Evolutionary conservation across 1,284 basidiomycete species (phyloP).

Genomic region (Wallemia hederae): DNA sequence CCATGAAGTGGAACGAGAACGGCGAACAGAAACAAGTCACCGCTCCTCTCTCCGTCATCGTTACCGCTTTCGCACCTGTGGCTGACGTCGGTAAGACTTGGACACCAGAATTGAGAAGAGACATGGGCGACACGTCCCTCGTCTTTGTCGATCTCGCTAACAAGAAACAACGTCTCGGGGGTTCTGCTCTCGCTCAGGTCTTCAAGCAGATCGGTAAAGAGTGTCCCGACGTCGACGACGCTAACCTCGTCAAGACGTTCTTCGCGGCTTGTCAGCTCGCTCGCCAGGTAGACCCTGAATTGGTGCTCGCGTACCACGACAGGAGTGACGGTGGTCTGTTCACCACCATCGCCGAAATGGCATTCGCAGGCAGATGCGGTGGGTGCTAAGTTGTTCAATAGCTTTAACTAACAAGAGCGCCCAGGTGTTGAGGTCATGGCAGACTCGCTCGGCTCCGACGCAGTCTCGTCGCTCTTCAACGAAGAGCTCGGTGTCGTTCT

Average conservation of each 20-base stretch:
- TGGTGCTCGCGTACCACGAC: conserved; percentile 87
- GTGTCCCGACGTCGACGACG: conserved; percentile 62
- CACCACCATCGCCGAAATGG: conserved; percentile 79
- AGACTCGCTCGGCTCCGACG: conserved; percentile 25
- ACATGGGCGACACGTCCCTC: conserved; percentile 32
- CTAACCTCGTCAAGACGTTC: conserved; percentile 47
- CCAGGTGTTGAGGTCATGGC: conserved; percentile 42
- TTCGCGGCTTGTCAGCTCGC: conserved; percentile 42
- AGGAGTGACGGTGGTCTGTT: conserved; percentile 89
- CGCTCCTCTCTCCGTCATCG: conserved; percentile 66
- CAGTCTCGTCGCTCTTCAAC: conserved; percentile 55
- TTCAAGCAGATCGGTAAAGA: conserved; percentile 75
- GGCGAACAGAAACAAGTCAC: conserved; percentile 46
- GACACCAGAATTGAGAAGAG: conserved; percentile 62
- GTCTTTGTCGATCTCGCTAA: conserved; percentile 69
- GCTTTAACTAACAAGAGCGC: background rate
- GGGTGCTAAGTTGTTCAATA: background rate
- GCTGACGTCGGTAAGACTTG: conserved; percentile 51
- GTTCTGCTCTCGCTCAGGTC: conserved; percentile 81
- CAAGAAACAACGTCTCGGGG: conserved; percentile 62
- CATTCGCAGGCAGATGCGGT: conserved; percentile 44
- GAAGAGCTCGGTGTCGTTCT: conserved; percentile 86
- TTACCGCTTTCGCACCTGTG: conserved; percentile 81
- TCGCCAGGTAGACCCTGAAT: conserved; percentile 26
- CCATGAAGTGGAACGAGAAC: conserved; percentile 58